Evolutionary conservation across 495 filamentous ascomycete genomes (phyloP), one percentile per base, ranked within the genome.

Genomic region (Penicillium mononematosum): DNA sequence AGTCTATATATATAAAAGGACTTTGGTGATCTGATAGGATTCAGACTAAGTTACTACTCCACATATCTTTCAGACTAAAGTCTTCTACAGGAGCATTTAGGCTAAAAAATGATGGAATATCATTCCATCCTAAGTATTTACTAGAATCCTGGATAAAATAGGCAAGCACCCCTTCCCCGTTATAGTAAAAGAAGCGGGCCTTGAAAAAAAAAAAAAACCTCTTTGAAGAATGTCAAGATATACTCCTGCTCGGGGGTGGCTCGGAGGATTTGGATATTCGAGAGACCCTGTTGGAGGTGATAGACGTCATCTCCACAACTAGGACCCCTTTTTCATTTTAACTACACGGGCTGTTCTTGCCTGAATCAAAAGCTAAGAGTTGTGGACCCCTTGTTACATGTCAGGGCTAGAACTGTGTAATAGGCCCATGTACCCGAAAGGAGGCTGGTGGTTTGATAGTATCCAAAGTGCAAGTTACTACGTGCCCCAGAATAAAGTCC

Each of bases 311-410:
- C 9, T 14, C 32, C 34, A 38, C 34, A n/a, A 1, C 14, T 10
- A 10, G 9, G 34, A 8, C 34, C 34, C 34, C 34, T 38, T 4
- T 41, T 19, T 9, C 4, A 20, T 17, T 31, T 4, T 10, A 31
- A 31, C 29, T 31, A 3, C 8, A 10, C 10, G 29, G 29, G 9
- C 9, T 31, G 9, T 31, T 31, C 9, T 31, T 20, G 17, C 11
- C 45, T 48, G 42, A 20, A 48, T 29, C 44, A 49, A n/a, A 55
- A 38, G 31, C 32, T 17, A 50, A 50, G 31, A 14, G 11, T 24
- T 24, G 31, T 38, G 29, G 29, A 0, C 9, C 47, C 19, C n/a
- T 25, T 3, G 14, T 50, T 36, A 38, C 3, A 38, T 31, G 9
- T 25, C 4, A 8, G 6, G 47, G 29, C 31, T 22, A 38, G 47